phyloP scores from a whole-genome alignment of 2,329 filamentous ascomycete species.

The Periconia macrospinosa region DNA sequence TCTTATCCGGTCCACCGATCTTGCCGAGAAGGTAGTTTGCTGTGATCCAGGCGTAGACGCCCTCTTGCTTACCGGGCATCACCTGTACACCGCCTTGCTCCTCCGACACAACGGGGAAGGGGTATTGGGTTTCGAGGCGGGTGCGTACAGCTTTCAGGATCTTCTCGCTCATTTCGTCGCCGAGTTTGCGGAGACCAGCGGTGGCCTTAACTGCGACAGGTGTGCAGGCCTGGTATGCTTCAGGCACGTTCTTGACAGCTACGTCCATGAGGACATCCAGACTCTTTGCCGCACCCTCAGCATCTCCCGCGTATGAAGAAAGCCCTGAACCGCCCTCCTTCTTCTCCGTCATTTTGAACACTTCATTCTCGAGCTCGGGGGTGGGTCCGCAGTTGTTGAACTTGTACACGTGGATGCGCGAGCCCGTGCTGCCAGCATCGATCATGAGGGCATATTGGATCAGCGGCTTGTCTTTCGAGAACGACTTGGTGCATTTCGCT shows the following conservation, averaged over 20 bases:
- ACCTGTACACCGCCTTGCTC: constrained; percentile 88
- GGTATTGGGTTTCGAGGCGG: constrained; percentile 84
- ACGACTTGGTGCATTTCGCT: constrained; percentile 78
- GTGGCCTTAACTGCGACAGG: constrained; percentile 98
- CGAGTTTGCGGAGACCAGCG: constrained; percentile 86
- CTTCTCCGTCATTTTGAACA: constrained; percentile 92
- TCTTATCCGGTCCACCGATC: constrained; percentile 89
- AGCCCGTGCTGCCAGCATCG: constrained; percentile 95
- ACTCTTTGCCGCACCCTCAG: constrained; percentile 84
- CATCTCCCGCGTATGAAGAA: constrained; percentile 84
- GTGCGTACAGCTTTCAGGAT: constrained; percentile 84
- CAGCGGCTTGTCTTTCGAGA: constrained; percentile 85
- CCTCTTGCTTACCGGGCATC: constrained; percentile 97
- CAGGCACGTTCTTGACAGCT: constrained; percentile 81
- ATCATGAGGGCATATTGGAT: constrained; percentile 99
- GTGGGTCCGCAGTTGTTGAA: constrained; percentile 98
- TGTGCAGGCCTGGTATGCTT: constrained; percentile 86
- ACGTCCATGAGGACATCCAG: constrained; percentile 86
- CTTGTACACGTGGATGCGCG: constrained; percentile 96
- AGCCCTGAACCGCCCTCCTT: constrained; percentile 75
- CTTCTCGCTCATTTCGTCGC: constrained; percentile 74
- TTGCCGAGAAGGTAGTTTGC: constrained; percentile 98
- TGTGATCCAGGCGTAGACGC: constrained; percentile 98
- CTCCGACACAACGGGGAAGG: constrained; percentile 88
- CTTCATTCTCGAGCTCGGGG: constrained; percentile 90